A percentile compares a stretch with the other conserved stretches of the same genome.
phyloP scores from a whole-genome alignment of 1,139 yeast species.

The Yarrowia galli region DNA sequence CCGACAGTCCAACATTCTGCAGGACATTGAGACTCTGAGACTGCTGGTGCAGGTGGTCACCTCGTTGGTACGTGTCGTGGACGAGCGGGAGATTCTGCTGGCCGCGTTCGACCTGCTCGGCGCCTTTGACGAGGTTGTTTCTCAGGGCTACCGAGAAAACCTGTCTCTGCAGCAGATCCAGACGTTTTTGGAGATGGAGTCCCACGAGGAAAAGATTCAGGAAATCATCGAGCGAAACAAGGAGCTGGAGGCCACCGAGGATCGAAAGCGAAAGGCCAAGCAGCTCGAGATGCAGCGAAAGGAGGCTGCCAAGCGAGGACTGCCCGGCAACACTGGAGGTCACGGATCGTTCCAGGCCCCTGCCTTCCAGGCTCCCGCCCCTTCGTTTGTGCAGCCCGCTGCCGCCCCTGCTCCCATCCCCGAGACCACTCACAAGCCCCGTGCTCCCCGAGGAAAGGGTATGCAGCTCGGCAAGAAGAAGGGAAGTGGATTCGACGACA shows the following conservation, averaged over 20 bases:
- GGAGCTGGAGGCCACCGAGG: conserved; percentile 96
- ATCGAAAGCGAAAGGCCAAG: conserved; percentile 93
- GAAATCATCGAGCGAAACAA: conserved; percentile 97
- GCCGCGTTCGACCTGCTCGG: conserved; percentile 87
- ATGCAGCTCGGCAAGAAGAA: conserved; percentile 79
- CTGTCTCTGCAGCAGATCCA: conserved; percentile 81
- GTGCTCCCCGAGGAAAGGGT: conserved; percentile 71
- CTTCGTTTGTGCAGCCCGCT: conserved; percentile 39
- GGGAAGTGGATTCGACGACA: conserved; percentile 41
- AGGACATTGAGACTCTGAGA: conserved; percentile 92
- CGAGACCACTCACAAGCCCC: conserved; percentile 43
- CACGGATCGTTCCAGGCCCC: conserved; percentile 34
- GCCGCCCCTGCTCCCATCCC: conserved; percentile 43
- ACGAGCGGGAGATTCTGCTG: conserved; percentile 83
- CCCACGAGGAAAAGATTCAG: conserved; percentile 97
- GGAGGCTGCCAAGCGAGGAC: conserved; percentile 71
- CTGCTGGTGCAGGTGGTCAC: conserved; percentile 83
- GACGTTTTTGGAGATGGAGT: conserved; percentile 95
- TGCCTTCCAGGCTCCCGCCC: conserved; percentile 40
- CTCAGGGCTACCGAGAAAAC: conserved; percentile 90
- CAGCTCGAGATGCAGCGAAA: conserved; percentile 81
- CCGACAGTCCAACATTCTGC: conserved; percentile 88
- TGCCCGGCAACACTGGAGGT: conserved; percentile 40
- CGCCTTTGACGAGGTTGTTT: conserved; percentile 93
- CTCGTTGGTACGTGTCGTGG: conserved; percentile 71